Conservation (phyloP, 2,329 filamentous ascomycete species). For the Apiospora arundinis region DNA sequence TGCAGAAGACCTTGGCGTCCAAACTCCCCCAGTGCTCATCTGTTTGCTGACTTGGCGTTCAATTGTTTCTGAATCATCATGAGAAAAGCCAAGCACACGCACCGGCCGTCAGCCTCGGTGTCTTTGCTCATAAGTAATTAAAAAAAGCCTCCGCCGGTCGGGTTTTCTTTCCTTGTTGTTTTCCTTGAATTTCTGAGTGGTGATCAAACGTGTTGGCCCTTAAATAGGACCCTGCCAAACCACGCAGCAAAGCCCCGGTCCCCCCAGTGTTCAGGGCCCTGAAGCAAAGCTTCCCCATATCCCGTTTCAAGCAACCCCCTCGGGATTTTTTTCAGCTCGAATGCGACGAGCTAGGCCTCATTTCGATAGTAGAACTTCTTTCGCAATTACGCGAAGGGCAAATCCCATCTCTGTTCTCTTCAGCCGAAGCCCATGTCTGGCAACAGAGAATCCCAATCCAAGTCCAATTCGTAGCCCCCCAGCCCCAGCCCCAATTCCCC, state of each 20-base stretch:
- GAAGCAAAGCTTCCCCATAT: not conserved
- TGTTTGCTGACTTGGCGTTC: not conserved
- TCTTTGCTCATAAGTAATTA: no score
- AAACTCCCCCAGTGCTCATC: not conserved
- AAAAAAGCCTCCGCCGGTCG: not conserved
- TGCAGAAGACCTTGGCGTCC: not conserved
- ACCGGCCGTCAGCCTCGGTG: not conserved
- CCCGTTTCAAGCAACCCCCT: not conserved
- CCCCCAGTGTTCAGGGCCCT: not conserved
- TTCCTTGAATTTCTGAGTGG: not conserved
- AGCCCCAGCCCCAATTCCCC: not conserved
- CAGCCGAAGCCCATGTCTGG: slow-evolving; percentile 22
- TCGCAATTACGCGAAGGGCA: no score
- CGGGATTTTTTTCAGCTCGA: no score
- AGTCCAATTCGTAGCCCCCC: slow-evolving; percentile 33
- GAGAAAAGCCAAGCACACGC: not conserved
- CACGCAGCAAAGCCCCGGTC: not conserved
- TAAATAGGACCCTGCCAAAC: not conserved
- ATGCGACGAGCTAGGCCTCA: no score
- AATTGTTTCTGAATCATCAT: not conserved
- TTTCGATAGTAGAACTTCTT: no score
- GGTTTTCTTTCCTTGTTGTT: not conserved
- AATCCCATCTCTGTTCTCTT: no score
- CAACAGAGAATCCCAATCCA: slow-evolving; percentile 38
- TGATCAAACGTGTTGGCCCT: not conserved